Percentiles rank a stretch among this genome's conserved stretches.
Evolutionary conservation across 2,329 filamentous ascomycete genomes (phyloP).

Genomic region (Ambrosiella cleistominuta): DNA sequence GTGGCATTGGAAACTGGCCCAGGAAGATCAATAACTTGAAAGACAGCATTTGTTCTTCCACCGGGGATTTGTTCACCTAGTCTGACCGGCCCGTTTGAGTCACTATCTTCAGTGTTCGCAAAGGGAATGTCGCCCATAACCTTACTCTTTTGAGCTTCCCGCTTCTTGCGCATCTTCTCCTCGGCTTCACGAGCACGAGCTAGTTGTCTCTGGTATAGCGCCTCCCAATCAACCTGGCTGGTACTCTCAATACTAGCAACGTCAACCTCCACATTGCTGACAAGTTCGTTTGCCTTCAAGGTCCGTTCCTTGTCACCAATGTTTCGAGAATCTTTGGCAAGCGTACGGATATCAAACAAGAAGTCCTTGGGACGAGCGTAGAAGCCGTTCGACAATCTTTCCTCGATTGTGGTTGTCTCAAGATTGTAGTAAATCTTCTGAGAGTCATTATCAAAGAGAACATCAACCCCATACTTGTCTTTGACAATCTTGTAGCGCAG

Average conservation of each 20-base stretch:
- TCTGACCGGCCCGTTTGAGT: constrained; percentile 37
- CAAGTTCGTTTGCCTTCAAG: constrained; percentile 77
- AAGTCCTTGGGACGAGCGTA: constrained; percentile 87
- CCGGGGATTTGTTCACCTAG: constrained; percentile 49
- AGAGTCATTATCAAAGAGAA: constrained; percentile 55
- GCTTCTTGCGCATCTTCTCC: constrained; percentile 45
- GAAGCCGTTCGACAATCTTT: constrained; percentile 89
- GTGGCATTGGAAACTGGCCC: constrained; percentile 23
- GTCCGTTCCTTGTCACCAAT: constrained; percentile 68
- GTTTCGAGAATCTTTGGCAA: constrained; percentile 70
- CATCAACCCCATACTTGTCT: constrained; percentile 62
- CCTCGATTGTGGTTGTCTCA: constrained; percentile 82
- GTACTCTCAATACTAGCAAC: constrained; percentile 58
- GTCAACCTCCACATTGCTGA: constrained; percentile 88
- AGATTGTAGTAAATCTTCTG: constrained; percentile 91
- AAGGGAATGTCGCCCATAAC: too few species aligned
- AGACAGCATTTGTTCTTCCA: constrained; percentile 31
- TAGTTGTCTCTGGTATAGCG: constrained; percentile 56
- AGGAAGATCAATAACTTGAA: constrained; percentile 28
- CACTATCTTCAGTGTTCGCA: constrained; percentile 25
- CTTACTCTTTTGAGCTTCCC: constrained; percentile 15
- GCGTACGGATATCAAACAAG: constrained; percentile 63
- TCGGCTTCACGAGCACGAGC: constrained; percentile 42
- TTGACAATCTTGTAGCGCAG: constrained; percentile 65
- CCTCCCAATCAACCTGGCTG: constrained; percentile 59